Evolutionary conservation across 83 land plant species (phyloP), one percentile per base, ranked within the genome.

Genomic region (Larix sibirica): DNA sequence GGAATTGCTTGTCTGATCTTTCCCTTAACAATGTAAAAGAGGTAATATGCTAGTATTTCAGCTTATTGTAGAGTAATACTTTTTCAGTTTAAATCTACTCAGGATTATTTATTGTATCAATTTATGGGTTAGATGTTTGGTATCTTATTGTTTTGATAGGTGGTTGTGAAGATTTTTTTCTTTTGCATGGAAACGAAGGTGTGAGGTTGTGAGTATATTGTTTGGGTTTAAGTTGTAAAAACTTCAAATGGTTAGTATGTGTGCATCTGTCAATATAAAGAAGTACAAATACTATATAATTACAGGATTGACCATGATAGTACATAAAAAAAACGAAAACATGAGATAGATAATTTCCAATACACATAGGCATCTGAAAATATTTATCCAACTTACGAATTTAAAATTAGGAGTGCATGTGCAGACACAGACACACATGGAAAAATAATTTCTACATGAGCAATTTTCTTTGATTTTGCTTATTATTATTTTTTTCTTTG

Each of bases 21-120:
- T 83, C 91, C 0, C 86, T 88, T 31, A 93, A 90, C 74, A 84
- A 81, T 47, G 86, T 89, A n/a, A 84, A 60, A 54, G 58, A 92
- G 89, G 90, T 88, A 86, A 65, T 81, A 5, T 7, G 31, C 44
- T 38, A 36, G 42, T 69, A 69, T 33, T 69, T 69, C 73, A 69
- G 56, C 12, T 50, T 50, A 50, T 50, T 12, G 12, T 50, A 50
- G 56, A 50, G 56, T 50, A 50, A 12, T 50, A 12, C 13, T 50
- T 50, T 50, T 50, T 50, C 56, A 10, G 17, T 0, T 33, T 16
- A 79, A 56, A 50, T 79, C 21, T 17, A 16, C 21, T 58, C 33
- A 17, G 14, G 40, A 50, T 36, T n/a, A 24, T 47, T 36, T 1
- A 16, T 24, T 16, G 73, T 69, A 69, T 69, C 38, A 4, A 2